Percentiles rank a stretch among this genome's conserved stretches.
phyloP scores from a whole-genome alignment of 73 alveolate genomes.

The Tetrahymena borealis region DNA sequence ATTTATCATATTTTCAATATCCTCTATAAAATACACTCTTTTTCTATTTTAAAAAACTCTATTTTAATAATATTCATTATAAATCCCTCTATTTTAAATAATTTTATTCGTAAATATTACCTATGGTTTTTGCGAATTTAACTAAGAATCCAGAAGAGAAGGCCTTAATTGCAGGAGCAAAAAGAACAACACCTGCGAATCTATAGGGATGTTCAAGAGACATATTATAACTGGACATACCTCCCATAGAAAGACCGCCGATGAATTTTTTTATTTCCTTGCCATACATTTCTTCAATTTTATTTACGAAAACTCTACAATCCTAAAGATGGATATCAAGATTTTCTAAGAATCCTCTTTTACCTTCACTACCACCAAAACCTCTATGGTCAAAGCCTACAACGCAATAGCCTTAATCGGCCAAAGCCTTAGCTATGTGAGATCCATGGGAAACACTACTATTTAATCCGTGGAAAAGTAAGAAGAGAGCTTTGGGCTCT shows the following conservation, averaged over 20 bases:
- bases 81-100: no score
- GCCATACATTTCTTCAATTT: constrained; percentile 8
- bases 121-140: neutral
- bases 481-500: constrained; percentile 22
- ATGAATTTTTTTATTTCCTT: constrained; percentile 10
- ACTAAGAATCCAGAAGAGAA: neutral
- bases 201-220: constrained; percentile 18
- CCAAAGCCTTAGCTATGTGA: constrained; percentile 23
- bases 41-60: no score
- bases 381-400: constrained; percentile 48
- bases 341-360: constrained; percentile 35
- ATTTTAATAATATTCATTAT: no score
- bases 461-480: constrained; percentile 33
- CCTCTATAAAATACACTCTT: no score
- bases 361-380: constrained; percentile 32
- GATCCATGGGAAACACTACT: constrained; percentile 33
- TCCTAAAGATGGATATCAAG: constrained; percentile 23
- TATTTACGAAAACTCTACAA: constrained; percentile 1
- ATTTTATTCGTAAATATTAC: neutral
- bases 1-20: no score
- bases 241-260: constrained; percentile 42
- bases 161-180: constrained; percentile 39
- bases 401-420: constrained; percentile 7
- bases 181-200: constrained; percentile 20
- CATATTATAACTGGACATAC: constrained; percentile 29